Percentiles rank a stretch among this genome's conserved stretches.
Evolutionary conservation across 257 asterid species (phyloP).

Genomic region (Verbena officinalis): DNA sequence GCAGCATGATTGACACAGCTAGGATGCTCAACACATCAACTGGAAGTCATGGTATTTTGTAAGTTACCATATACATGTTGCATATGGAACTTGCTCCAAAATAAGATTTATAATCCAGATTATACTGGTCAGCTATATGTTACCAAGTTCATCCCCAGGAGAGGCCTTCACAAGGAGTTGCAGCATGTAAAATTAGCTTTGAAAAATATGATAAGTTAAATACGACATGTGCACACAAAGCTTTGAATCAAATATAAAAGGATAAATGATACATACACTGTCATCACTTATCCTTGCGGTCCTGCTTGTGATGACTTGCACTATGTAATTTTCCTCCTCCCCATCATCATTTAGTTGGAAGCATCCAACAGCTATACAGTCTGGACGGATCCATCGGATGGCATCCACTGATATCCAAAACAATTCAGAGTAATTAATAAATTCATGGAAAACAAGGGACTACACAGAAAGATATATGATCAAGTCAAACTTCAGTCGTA

Average conservation of each 20-base stretch:
- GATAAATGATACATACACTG: slow-evolving; percentile 32
- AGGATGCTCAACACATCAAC: neutral
- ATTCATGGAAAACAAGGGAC: slow-evolving; percentile 15
- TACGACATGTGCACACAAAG: slow-evolving; percentile 12
- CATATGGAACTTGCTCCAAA: neutral
- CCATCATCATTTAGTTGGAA: slow-evolving; percentile 63
- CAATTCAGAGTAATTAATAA: slow-evolving; percentile 23
- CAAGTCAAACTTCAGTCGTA: slow-evolving; percentile 14
- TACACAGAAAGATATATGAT: slow-evolving; percentile 3
- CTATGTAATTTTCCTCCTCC: slow-evolving; percentile 66
- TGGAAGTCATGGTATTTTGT: neutral
- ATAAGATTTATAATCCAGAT: neutral
- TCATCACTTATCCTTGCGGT: slow-evolving; percentile 60
- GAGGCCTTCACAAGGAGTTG: neutral
- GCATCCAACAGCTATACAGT: slow-evolving; percentile 84
- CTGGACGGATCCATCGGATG: slow-evolving; percentile 84
- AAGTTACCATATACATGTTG: slow-evolving; percentile 1
- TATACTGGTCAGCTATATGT: too few relatives aligned
- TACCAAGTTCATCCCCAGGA: neutral
- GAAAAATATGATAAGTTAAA: neutral
- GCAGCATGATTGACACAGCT: neutral
- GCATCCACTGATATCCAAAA: slow-evolving; percentile 70
- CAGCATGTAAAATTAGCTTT: neutral
- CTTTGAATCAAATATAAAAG: slow-evolving; percentile 12
- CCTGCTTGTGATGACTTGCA: slow-evolving; percentile 78